These are phyloP conservation scores for Gossypium turneri DNA, from an alignment of 345 rosid species.

Conservation along the genomic window DNA sequence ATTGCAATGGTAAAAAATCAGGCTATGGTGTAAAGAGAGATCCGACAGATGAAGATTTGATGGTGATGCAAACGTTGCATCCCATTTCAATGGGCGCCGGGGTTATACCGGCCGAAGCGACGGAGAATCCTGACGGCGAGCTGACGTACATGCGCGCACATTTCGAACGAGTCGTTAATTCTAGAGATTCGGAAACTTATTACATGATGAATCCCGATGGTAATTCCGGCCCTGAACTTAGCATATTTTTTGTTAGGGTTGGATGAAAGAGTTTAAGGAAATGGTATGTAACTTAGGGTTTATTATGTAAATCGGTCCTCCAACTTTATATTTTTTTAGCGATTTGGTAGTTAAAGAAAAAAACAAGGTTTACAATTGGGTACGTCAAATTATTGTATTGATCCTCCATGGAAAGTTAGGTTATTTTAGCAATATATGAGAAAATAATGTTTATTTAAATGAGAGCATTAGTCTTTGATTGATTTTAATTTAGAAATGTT, in stretches of 20 bases:
- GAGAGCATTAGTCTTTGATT: too few species aligned
- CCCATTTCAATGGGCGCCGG: constrained; percentile 84
- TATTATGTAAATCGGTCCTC: not conserved
- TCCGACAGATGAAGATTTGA: constrained; percentile 68
- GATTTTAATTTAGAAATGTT: too few species aligned
- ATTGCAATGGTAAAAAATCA: constrained; percentile 59
- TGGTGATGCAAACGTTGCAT: constrained; percentile 66
- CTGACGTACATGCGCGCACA: constrained; percentile 72
- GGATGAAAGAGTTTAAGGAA: constrained; percentile 18
- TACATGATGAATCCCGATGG: constrained; percentile 83
- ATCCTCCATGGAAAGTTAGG: too few species aligned
- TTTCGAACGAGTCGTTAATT: constrained; percentile 74
- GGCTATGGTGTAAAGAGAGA: constrained; percentile 82
- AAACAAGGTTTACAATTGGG: not conserved
- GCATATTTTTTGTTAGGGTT: constrained; percentile 61
- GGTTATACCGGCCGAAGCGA: constrained; percentile 47
- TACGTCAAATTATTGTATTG: not conserved
- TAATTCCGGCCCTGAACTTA: constrained; percentile 65
- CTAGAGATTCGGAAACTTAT: constrained; percentile 83
- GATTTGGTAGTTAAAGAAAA: not conserved
- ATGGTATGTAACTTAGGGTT: not conserved
- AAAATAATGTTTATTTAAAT: too few species aligned
- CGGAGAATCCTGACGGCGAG: constrained; percentile 53
- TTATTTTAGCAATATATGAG: too few species aligned
- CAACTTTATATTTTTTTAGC: not conserved